Evolutionary conservation across 2,329 filamentous ascomycete species (phyloP).

Genomic region (Xylariaceae sp.): DNA sequence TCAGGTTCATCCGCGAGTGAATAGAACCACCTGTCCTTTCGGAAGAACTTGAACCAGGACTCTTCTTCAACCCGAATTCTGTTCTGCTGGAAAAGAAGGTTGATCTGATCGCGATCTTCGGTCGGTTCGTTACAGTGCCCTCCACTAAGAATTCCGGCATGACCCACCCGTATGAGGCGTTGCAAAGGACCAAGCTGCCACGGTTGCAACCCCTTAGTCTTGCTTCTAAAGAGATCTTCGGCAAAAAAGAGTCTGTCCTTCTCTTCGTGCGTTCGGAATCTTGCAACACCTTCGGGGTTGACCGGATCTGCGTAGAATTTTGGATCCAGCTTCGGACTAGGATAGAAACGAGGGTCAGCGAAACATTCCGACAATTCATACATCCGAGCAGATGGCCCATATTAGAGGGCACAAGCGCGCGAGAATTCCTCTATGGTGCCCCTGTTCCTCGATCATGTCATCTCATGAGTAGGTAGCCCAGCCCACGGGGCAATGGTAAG

Average conservation of each 20-base stretch:
- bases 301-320: conserved; percentile 1
- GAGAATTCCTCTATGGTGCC: not conserved
- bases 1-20: not conserved
- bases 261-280: not conserved
- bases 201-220: not conserved
- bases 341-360: not conserved
- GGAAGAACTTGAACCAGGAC: conserved; percentile 12
- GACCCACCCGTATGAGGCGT: conserved; percentile 1
- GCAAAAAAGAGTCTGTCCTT: conserved; percentile 6
- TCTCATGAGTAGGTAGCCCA: not conserved
- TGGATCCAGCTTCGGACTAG: conserved; percentile 9
- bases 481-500: not conserved
- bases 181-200: conserved; percentile 8
- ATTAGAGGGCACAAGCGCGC: too few relatives aligned
- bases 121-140: not conserved
- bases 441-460: not conserved
- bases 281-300: too few relatives aligned
- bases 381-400: too few relatives aligned
- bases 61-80: conserved; percentile 9
- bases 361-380: not conserved
- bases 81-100: not conserved
- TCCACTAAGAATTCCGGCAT: not conserved
- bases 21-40: conserved; percentile 8
- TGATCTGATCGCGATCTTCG: not conserved
- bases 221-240: not conserved